phyloP scores from a whole-genome alignment of 1,284 basidiomycete genomes.

The Rhodotorula sp. region DNA sequence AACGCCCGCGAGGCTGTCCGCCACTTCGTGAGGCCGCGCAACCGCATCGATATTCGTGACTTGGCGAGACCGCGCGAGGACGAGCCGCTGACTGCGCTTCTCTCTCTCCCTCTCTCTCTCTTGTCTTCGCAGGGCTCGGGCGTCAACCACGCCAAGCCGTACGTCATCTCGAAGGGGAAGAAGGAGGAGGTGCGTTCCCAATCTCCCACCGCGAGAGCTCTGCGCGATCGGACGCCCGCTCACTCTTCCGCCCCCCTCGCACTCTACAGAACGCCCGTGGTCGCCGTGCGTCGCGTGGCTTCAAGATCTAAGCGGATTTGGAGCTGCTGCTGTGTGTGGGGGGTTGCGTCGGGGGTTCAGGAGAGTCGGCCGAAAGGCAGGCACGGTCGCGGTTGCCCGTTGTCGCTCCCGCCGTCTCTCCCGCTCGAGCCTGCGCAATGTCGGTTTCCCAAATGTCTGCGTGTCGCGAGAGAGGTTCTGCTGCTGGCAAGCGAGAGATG shows the following conservation, averaged over 20 bases:
- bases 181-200: slow-evolving; percentile 59
- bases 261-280: slow-evolving; percentile 48
- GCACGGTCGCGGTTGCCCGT: neutral
- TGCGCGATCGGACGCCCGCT: too few relatives aligned
- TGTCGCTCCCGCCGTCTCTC: neutral
- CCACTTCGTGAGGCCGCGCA: too few relatives aligned
- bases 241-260: neutral
- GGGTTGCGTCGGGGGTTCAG: too few relatives aligned
- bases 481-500: too few relatives aligned
- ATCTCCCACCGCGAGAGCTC: too few relatives aligned
- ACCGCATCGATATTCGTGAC: too few relatives aligned
- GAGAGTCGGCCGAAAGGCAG: neutral
- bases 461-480: neutral
- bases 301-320: slow-evolving; percentile 45
- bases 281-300: slow-evolving; percentile 54
- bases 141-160: slow-evolving; percentile 64
- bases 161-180: slow-evolving; percentile 91
- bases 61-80: too few relatives aligned
- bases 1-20: slow-evolving; percentile 90
- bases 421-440: neutral
- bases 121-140: slow-evolving; percentile 50
- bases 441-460: neutral
- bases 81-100: too few relatives aligned
- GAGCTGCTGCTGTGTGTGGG: neutral
- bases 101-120: too few relatives aligned